Conservation (phyloP, 2,329 filamentous ascomycete species). For the Tolypocladium inflatum region DNA sequence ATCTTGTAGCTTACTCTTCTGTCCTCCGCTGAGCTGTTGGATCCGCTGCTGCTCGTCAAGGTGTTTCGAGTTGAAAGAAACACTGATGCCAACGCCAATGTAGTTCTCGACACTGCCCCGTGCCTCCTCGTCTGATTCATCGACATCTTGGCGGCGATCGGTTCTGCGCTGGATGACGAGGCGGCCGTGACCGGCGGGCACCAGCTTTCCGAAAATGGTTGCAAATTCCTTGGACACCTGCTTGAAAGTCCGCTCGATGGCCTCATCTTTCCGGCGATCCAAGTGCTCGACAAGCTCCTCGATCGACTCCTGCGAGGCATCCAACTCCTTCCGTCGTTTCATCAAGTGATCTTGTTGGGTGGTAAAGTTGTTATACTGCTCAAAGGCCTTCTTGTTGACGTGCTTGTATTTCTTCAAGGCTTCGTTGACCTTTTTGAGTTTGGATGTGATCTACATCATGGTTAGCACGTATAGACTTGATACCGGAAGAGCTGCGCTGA, state of each 20-base stretch:
- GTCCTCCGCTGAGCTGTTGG: slow-evolving; percentile 91
- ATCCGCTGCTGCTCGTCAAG: slow-evolving; percentile 94
- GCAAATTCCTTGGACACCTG: slow-evolving; percentile 93
- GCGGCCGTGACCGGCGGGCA: slow-evolving; percentile 84
- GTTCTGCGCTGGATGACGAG: slow-evolving; percentile 88
- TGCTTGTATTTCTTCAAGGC: slow-evolving; percentile 93
- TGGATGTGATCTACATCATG: slow-evolving; percentile 41
- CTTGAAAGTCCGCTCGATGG: slow-evolving; percentile 96
- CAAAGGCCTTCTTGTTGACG: slow-evolving; percentile 99
- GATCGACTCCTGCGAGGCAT: slow-evolving; percentile 77
- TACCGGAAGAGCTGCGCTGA: not conserved
- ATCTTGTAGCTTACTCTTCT: slow-evolving; percentile 67
- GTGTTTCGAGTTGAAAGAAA: slow-evolving; percentile 97
- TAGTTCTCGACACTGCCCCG: slow-evolving; percentile 83
- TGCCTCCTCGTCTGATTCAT: slow-evolving; percentile 60
- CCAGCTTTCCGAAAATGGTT: slow-evolving; percentile 86
- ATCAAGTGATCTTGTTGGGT: slow-evolving; percentile 81
- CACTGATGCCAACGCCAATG: slow-evolving; percentile 88
- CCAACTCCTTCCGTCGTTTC: slow-evolving; percentile 76
- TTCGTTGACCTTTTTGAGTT: slow-evolving; percentile 85
- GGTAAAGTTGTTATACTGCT: slow-evolving; percentile 97
- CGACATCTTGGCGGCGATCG: slow-evolving; percentile 53
- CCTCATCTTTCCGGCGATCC: slow-evolving; percentile 93
- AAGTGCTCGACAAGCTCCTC: slow-evolving; percentile 86
- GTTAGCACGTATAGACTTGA: slow-evolving; percentile 7